Base-by-base conservation (phyloP, 1,139 yeast genomes). In the Candida mesenterica region DNA sequence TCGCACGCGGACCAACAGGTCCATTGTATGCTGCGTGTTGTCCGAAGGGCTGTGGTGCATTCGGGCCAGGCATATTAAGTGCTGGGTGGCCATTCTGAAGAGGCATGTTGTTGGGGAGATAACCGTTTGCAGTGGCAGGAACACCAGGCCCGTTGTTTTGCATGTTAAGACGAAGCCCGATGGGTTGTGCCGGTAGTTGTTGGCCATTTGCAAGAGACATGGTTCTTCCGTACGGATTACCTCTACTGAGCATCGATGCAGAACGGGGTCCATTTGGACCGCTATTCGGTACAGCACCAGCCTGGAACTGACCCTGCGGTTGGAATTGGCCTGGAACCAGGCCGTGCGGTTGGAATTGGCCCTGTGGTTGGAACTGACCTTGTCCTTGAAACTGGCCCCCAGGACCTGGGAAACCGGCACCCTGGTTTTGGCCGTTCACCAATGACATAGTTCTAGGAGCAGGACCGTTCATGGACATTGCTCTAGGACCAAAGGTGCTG, bases 361-460 rank as follows among this genome's bases (percentile, higher is more conserved):
- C 23, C 10, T 7, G 23, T 7, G 23, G 23, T 19, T 7, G 9
- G 7, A 7, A 10, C 23, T 10, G 7, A 10, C 14, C 15, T 14
- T 24, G 31, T 9, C 24, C 32, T 14, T 16, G 10, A 24, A 27
- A 19, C 14, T 16, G 35, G 5, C 35, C 35, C 14, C 9, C 15
- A 20, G 31, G 36, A 15, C 36, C 26, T 24, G 23, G 23, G 7
- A 7, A 10, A 19, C 23, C 23, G 23, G 7, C 14, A 13, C 20
- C 17, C 13, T 28, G 30, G 4, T n/a, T 15, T 28, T 5, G 31
- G 6, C 31, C 31, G 8, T 56, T 38, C 32, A 48, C 48, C 36
- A 54, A 43, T 24, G 59, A 55, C 65, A 61, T 57, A 4, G 65
- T 42, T 33, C 66, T 46, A 14, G 68, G 63, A 23, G 50, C 53